Conservation (phyloP, 192 early-diverging fungal species). For the Pilobolus umbonatus region DNA sequence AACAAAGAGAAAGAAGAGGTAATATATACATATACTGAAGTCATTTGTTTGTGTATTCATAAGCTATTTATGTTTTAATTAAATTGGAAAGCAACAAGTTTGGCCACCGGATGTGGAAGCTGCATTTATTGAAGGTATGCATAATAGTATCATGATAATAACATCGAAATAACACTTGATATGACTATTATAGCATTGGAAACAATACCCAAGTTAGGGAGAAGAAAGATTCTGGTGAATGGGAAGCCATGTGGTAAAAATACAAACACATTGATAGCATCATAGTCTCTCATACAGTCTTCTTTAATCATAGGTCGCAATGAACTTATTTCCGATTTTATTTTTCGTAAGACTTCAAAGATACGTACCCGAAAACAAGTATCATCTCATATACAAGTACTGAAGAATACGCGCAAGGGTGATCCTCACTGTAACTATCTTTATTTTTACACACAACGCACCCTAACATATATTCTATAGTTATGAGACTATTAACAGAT, state of each 20-base stretch:
- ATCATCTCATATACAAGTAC: conserved; percentile 74
- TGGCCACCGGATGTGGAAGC: conserved; percentile 59
- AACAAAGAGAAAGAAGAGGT: conserved; percentile 27
- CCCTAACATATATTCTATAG: conserved; percentile 22
- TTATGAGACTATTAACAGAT: conserved; percentile 46
- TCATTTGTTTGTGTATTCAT: neutral
- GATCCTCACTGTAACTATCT: conserved; percentile 43
- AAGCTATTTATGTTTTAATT: neutral
- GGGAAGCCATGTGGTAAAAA: conserved; percentile 46
- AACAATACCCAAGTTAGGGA: conserved; percentile 47
- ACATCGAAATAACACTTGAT: conserved; percentile 2
- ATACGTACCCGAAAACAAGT: conserved; percentile 74
- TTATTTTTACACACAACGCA: neutral
- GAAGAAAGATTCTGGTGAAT: conserved; percentile 47
- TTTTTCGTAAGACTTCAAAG: conserved; percentile 59
- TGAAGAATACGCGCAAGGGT: conserved; percentile 65
- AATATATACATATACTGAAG: neutral
- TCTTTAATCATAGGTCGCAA: conserved; percentile 52
- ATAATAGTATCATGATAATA: neutral
- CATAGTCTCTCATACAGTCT: conserved; percentile 29
- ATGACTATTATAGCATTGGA: conserved; percentile 36
- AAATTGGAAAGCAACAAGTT: conserved; percentile 44
- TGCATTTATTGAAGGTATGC: conserved; percentile 56
- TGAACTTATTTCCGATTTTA: conserved; percentile 72
- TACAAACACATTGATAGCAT: conserved; percentile 24